Evolutionary conservation across 176 grass and related monocot species (phyloP).

Genomic region (Phragmites australis): DNA sequence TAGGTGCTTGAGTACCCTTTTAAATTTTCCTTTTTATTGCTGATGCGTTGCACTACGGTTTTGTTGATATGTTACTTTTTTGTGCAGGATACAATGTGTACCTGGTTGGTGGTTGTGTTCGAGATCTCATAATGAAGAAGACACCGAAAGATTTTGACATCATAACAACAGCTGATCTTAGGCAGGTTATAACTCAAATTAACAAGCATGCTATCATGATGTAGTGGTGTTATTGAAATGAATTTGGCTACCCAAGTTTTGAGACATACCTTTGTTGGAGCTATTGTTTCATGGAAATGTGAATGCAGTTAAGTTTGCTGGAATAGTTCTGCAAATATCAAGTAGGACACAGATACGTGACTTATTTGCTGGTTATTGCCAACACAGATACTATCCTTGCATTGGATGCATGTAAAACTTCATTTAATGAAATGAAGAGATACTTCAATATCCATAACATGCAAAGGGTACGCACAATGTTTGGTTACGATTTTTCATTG

Average conservation of each 20-base stretch:
- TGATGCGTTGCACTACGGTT: not conserved
- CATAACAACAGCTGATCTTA: constrained; percentile 89
- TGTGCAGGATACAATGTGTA: constrained; percentile 89
- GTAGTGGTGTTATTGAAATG: not conserved
- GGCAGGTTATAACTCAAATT: constrained; percentile 67
- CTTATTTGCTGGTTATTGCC: not conserved
- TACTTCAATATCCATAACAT: constrained; percentile 10
- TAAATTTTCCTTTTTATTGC: not conserved
- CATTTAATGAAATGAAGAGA: not conserved
- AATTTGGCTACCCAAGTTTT: not conserved
- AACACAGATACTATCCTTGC: not conserved
- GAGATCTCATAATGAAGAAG: constrained; percentile 95
- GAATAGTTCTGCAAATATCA: not conserved
- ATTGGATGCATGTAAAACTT: not conserved
- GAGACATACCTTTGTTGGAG: not conserved
- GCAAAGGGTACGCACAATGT: not conserved
- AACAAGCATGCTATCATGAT: constrained; percentile 23
- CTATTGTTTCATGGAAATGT: constrained; percentile 9
- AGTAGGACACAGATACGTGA: not conserved
- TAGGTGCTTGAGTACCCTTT: constrained; percentile 23
- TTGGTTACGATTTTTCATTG: not conserved
- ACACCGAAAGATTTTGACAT: constrained; percentile 95
- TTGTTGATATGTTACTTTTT: constrained; percentile 19
- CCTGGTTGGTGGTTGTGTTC: constrained; percentile 90
- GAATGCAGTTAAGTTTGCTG: not conserved